A percentile compares a stretch with the other conserved stretches of the same genome.
These are phyloP conservation scores for Mycena sanguinolenta DNA, from an alignment of 768 basidiomycete species.

Conservation along the genomic window DNA sequence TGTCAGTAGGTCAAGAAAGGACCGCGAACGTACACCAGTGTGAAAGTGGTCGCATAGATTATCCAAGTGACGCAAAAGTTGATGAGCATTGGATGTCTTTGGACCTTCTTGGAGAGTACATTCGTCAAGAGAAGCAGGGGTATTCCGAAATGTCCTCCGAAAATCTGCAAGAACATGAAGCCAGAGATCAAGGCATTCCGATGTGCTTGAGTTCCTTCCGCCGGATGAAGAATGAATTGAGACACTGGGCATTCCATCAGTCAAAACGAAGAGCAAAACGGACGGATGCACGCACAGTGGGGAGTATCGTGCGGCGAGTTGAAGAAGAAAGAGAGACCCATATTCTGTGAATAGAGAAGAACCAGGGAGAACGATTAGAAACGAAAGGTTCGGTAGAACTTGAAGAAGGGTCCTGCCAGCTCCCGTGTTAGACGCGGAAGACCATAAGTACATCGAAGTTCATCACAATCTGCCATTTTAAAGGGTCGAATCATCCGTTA, in stretches of 20 bases:
- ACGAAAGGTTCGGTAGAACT: neutral
- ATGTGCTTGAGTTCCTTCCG: slow-evolving; percentile 4
- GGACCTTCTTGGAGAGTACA: slow-evolving; percentile 8
- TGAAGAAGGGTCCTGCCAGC: neutral
- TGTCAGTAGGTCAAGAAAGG: neutral
- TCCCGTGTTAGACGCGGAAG: too few relatives aligned
- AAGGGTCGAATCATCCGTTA: too few relatives aligned
- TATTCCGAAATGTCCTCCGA: slow-evolving; percentile 26
- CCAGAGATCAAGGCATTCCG: neutral
- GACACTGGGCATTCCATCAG: neutral
- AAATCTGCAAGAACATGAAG: slow-evolving; percentile 27
- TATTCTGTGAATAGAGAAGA: slow-evolving; percentile 6
- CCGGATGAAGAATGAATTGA: slow-evolving; percentile 3
- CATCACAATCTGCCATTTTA: too few relatives aligned
- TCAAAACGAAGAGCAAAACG: neutral
- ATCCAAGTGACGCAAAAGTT: slow-evolving; percentile 18
- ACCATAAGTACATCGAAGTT: too few relatives aligned
- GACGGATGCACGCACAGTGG: neutral
- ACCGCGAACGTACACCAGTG: slow-evolving; percentile 8
- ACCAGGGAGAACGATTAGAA: neutral
- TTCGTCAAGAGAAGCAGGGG: slow-evolving; percentile 8
- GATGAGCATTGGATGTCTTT: slow-evolving; percentile 14
- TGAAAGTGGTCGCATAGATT: slow-evolving; percentile 17
- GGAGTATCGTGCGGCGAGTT: neutral
- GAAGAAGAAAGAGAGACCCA: slow-evolving; percentile 22